Evolutionary conservation across 2,329 filamentous ascomycete genomes (phyloP), one percentile per base, ranked within the genome.

Genomic region (Penicillium brasilianum): DNA sequence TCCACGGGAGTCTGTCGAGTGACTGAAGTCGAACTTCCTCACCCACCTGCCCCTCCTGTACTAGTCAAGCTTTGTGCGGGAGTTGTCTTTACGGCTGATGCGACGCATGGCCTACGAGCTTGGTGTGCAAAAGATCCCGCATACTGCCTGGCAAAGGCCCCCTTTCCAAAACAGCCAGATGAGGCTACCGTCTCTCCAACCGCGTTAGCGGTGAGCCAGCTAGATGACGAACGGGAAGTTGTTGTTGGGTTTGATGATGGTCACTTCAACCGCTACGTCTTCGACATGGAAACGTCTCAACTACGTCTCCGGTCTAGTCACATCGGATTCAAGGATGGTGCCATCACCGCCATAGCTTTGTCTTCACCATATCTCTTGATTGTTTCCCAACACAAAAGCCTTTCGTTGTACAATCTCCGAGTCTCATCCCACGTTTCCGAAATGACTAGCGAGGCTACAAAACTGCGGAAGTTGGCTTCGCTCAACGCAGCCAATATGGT

Each of bases 401-500:
- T 97, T 41, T 93, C 90, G 0, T 77, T 97, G 1, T 97, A 96
- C 74, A 86, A 84, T 0, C 89, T 93, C 63, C 61, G 51, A 6
- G 52, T 59, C 10, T 61, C 52, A 16, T 46, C 11, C 56, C 55
- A 51, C 44, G 48, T 55, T 16, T 10, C 55, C 28, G 52, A 52
- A 32, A 58, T 57, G 55, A 44, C 60, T 4, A 48, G 56, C 14
- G 55, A 60, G 13, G 57, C 57, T 16, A 53, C 76, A 11, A 66
- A 74, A 7, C 72, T 79, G 25, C 81, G 82, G 59, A 82, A 95
- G 32, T 79, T 97, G 32, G 89, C 90, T 8, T 94, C 91, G 0
- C 83, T 97, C 20, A 88, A 88, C 72, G 96, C 93, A 11, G 88
- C 92, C 70, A 93, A 89, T 3, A 90, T 90, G 1, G 87, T 89